These are phyloP conservation scores for Aeminium ludgeri DNA, from an alignment of 495 filamentous ascomycete species.

Conservation along the genomic window DNA sequence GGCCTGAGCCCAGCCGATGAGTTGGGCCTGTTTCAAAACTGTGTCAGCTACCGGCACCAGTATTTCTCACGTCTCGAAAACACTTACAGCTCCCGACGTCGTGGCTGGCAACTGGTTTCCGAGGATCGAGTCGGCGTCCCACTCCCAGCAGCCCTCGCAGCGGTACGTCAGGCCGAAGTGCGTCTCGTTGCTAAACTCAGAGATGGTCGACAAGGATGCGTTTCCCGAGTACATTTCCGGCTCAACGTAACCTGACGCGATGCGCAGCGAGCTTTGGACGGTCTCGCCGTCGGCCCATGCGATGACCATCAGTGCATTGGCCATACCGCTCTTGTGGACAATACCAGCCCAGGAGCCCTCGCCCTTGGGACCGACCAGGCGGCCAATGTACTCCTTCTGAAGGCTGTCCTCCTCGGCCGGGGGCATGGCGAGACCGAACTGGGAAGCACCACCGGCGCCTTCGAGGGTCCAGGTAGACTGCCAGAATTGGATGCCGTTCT, in stretches of 20 bases:
- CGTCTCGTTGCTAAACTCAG: slow-evolving; percentile 34
- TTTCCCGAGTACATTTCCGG: slow-evolving; percentile 42
- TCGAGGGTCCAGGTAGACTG: not conserved
- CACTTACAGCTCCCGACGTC: not conserved
- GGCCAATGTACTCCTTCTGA: slow-evolving; percentile 42
- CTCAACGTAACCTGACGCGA: slow-evolving; percentile 37
- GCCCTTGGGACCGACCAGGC: slow-evolving; percentile 19
- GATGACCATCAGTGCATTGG: slow-evolving; percentile 38
- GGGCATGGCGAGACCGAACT: slow-evolving; percentile 42
- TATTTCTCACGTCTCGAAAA: no score
- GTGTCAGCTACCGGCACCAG: no score
- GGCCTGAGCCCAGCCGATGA: slow-evolving; percentile 34
- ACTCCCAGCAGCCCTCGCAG: slow-evolving; percentile 45
- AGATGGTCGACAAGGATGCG: slow-evolving; percentile 39
- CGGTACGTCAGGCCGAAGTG: slow-evolving; percentile 43
- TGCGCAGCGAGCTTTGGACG: slow-evolving; percentile 40
- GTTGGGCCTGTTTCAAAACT: slow-evolving; percentile 1
- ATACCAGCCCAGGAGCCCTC: slow-evolving; percentile 41
- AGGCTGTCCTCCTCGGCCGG: slow-evolving; percentile 28
- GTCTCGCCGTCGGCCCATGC: slow-evolving; percentile 35
- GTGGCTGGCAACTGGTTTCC: slow-evolving; percentile 23
- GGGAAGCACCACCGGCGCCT: slow-evolving; percentile 11
- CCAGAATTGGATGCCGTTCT: slow-evolving; percentile 5
- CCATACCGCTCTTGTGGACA: slow-evolving; percentile 41
- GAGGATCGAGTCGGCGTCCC: slow-evolving; percentile 35